Base-by-base conservation (phyloP, 2,329 filamentous ascomycete genomes). In the Colletotrichum godetiae region DNA sequence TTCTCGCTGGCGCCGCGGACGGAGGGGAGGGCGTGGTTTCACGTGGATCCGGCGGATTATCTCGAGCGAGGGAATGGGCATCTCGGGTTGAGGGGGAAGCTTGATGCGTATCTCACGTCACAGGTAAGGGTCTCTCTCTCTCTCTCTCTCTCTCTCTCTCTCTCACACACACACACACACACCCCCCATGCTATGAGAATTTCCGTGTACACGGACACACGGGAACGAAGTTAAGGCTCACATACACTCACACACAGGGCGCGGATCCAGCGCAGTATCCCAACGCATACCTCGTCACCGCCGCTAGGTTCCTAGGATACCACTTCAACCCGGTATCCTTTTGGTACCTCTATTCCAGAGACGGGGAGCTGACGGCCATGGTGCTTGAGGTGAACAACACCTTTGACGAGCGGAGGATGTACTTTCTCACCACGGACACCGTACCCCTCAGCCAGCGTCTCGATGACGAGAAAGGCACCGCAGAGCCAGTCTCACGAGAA, bases 341-440 rank as follows among this genome's bases (percentile, higher is more conserved):
- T 77, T 95, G 93, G 92, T 94, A 95, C 76, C 86, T 95, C 2
- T 95, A 95, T 79, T 88, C 90, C 13, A 76, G 81, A 0, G 81
- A 88, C 10, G 87, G 88, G 70, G 81, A 86, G 6, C 84, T 95
- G 15, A 87, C 85, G 29, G 91, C 90, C 68, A 90, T 94, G 82
- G 86, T 95, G 1, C 79, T 94, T 1, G 93, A 95, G 79, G 92
- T 95, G 58, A 94, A 94, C 81, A 95, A 95, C 77, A 94, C 92
- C 0, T 95, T 94, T 78, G 92, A 90, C 61, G 93, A 95, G 80
- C 86, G 92, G 63, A 88, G 92, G 11, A 88, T 92, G 80, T 94
- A 94, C 77, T 85, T 92, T 46, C 82, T 93, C 13, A 85, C 86
- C 31, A 81, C 83, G n/a, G 81, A 81, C 35, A 77, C 80, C 55